Base-by-base conservation (phyloP, 331 rosid species). In the Saraca asoca region DNA sequence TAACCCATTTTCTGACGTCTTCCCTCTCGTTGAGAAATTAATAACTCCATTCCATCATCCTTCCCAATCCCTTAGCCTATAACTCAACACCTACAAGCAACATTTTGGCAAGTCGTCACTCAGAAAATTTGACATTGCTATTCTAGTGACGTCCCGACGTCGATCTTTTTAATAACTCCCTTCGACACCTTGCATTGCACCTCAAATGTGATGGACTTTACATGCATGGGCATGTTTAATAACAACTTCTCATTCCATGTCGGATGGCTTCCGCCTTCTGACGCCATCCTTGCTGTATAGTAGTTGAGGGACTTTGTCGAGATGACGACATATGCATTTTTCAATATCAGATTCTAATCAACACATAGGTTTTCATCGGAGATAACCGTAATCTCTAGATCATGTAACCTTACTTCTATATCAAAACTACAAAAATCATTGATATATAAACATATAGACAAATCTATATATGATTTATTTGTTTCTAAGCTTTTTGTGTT, bases 11-110 rank as follows among this genome's bases (percentile, higher is more conserved):
- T 45, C 12, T 7, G 20, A 39, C 1, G 72, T 58, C 72, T 70
- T 75, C 15, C 52, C 69, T 70, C 73, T 80, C 38, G 75, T 82
- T 0, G 88, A 87, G 14, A 87, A 62, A 51, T 87, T 85, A 13
- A 87, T 53, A 49, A 87, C 76, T 61, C 95, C 87, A 9, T 78
- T 82, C 49, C 75, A 58, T 35, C 64, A 64, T 0, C 95, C 91
- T 15, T 48, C 64, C 7, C 9, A 6, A 18, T 87, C 76, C 59
- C 91, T 71, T 72, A 87, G 48, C 57, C 87, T 69, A 7, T 85
- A 87, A 69, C 95, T 87, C 79, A 85, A 59, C 31, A 80, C 78
- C 53, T 87, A 91, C 72, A 74, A n/a, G 51, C 74, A 59, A 14
- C 34, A 48, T 58, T 69, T 81, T 9, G 82, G 82, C 37, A 72